Base-by-base conservation (phyloP, 345 rosid genomes). In the Hypericum androsaemum region DNA sequence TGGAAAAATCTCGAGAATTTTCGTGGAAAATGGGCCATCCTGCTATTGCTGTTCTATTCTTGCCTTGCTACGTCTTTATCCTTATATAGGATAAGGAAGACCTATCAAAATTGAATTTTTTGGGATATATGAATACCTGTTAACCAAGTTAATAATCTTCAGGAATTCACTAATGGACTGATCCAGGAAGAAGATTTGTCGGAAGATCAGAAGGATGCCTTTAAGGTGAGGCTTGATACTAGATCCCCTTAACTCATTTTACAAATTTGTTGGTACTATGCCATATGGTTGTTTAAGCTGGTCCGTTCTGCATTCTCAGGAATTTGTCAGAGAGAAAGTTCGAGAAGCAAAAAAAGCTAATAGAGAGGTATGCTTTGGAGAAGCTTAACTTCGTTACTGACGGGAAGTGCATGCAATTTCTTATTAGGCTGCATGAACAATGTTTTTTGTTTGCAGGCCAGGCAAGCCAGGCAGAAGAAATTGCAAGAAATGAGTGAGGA, bases 281-380 rank as follows among this genome's bases (percentile, higher is more conserved):
- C 4, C 32, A 22, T 4, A 22, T 22, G 32, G 32, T 22, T 22
- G 32, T 35, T 0, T 36, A 17, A 41, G 22, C 10, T 43, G 13
- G n/a, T 12, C 11, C 12, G 12, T 28, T 28, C 63, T 41, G 5
- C 15, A 22, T 55, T 63, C 39, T 55, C 66, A 92, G 99, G 95
- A 82, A 12, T 88, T 70, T 62, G 76, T 94, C 39, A 82, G 72
- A 58, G 87, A 81, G 71, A 84, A 77, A 74, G 89, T 88, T 56
- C 80, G 85, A 45, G 94, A 85, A 73, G 95, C 87, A 7, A 94
- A 83, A 78, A 83, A 67, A 71, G 87, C 89, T 50, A 88, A 86
- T 44, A 64, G 85, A 53, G 90, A 88, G 89, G 97, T 89, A 70
- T 11, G 41, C 37, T 51, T 17, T 11, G 53, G 13, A 6, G 36